Conservation (phyloP, 2,329 filamentous ascomycete genomes). For the Dothistroma pini region DNA sequence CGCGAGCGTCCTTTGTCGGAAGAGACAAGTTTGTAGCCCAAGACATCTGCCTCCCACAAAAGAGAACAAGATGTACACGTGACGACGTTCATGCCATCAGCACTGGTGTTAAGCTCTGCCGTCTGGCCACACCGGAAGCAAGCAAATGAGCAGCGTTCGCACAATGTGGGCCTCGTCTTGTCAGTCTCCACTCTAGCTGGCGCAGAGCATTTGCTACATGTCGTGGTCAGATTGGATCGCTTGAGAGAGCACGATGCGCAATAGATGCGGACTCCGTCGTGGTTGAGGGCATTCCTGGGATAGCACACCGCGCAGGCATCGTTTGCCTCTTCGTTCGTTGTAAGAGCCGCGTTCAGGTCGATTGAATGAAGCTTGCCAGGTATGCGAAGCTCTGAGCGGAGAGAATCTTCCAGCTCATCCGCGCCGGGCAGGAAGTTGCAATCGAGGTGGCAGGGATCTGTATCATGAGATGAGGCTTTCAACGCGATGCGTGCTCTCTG, state of each 20-base stretch:
- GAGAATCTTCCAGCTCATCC: slow-evolving; percentile 37
- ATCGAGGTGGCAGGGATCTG: slow-evolving; percentile 27
- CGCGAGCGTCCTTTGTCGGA: background rate
- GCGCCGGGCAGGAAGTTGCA: slow-evolving; percentile 33
- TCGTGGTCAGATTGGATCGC: slow-evolving; percentile 12
- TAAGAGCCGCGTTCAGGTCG: background rate
- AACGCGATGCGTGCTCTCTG: slow-evolving; percentile 28
- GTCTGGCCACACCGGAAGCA: slow-evolving; percentile 41
- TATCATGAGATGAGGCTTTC: slow-evolving; percentile 1
- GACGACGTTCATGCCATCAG: slow-evolving; percentile 20
- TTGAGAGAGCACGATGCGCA: slow-evolving; percentile 17
- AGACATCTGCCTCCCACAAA: slow-evolving; percentile 38
- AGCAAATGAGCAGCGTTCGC: slow-evolving; percentile 42
- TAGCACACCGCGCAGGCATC: slow-evolving; percentile 8
- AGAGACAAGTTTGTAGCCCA: slow-evolving; percentile 38
- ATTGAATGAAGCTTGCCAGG: slow-evolving; percentile 35
- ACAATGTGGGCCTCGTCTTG: slow-evolving; percentile 24
- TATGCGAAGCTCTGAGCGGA: slow-evolving; percentile 40
- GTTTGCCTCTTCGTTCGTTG: slow-evolving; percentile 5
- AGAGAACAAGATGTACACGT: slow-evolving; percentile 34
- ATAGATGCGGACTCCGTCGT: slow-evolving; percentile 3
- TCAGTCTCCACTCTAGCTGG: slow-evolving; percentile 17
- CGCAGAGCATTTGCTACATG: slow-evolving; percentile 14
- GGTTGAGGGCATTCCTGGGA: slow-evolving; percentile 1
- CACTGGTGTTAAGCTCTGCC: slow-evolving; percentile 18